These are phyloP conservation scores for Arthrobotrys iridis DNA, from an alignment of 2,329 filamentous ascomycete genomes.

Conservation along the genomic window DNA sequence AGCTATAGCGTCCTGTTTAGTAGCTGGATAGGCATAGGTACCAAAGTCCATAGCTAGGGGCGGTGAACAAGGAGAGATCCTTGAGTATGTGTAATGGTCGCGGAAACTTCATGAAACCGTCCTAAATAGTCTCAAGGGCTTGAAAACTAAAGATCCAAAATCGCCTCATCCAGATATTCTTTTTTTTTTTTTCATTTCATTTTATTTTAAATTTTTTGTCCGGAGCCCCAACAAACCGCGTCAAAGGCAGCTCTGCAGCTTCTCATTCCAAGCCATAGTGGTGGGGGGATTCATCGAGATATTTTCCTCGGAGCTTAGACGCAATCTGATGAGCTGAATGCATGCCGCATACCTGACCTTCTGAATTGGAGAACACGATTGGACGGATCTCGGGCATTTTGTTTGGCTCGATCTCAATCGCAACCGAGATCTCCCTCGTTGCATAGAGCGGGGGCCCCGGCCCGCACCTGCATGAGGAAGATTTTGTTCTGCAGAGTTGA, in stretches of 20 bases:
- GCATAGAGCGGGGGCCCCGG: background rate
- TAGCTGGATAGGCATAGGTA: too few species aligned
- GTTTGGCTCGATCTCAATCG: constrained; percentile 11
- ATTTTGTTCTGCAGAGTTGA: background rate
- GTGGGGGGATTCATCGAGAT: background rate
- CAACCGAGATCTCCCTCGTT: constrained; percentile 4
- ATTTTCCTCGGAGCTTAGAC: too few species aligned
- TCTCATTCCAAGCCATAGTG: background rate
- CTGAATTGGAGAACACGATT: background rate
- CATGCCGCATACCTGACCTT: background rate
- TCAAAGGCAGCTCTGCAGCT: background rate
- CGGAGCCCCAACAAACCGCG: background rate
- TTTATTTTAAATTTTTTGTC: background rate
- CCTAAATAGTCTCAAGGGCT: background rate
- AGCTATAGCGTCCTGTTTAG: too few species aligned
- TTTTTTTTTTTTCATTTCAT: background rate
- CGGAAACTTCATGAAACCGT: constrained; percentile 6
- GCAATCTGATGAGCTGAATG: background rate
- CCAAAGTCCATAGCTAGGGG: background rate
- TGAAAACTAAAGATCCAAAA: background rate
- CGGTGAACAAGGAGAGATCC: background rate
- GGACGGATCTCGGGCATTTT: background rate
- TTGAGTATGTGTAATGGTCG: background rate
- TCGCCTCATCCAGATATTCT: background rate
- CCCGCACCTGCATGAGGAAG: constrained; percentile 6